Percentiles rank a stretch among this genome's conserved stretches.
Conservation (phyloP, 129 eudicot genomes). For the Flaveria trinervia region DNA sequence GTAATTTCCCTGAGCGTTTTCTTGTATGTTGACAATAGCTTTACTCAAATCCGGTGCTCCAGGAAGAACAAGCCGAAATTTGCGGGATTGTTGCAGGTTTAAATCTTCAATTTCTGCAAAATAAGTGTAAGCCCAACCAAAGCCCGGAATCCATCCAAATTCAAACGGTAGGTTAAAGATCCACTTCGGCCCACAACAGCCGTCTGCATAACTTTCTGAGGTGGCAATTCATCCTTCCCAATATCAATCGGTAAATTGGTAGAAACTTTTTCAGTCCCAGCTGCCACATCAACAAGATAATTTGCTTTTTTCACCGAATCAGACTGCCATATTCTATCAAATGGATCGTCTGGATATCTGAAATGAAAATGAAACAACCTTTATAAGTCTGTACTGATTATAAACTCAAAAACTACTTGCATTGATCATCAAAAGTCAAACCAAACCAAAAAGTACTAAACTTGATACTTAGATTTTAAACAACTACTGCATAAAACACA, state of each 20-base stretch:
- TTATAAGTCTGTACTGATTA: not conserved
- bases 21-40: constrained; percentile 77
- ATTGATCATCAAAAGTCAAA: constrained; percentile 18
- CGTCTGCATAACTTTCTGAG: constrained; percentile 95
- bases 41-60: constrained; percentile 67
- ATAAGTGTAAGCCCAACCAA: constrained; percentile 91
- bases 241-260: constrained; percentile 66
- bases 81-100: constrained; percentile 47
- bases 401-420: constrained; percentile 6
- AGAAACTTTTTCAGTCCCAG: constrained; percentile 79
- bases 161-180: constrained; percentile 76
- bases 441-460: not conserved
- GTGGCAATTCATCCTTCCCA: constrained; percentile 63
- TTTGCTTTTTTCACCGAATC: constrained; percentile 82
- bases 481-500: constrained; percentile 20
- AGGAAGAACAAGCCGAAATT: constrained; percentile 70
- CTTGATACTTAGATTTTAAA: not conserved
- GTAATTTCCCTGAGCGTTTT: constrained; percentile 76
- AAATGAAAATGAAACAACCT: constrained; percentile 10
- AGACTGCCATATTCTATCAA: constrained; percentile 93
- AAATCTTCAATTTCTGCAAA: constrained; percentile 91
- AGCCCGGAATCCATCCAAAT: constrained; percentile 86
- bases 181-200: constrained; percentile 93
- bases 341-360: constrained; percentile 96
- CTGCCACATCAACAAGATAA: constrained; percentile 91